A percentile compares a stretch with the other conserved stretches of the same genome.
These are phyloP conservation scores for Colletotrichum chrysophilum DNA, from an alignment of 2,329 filamentous ascomycete genomes.

Conservation along the genomic window DNA sequence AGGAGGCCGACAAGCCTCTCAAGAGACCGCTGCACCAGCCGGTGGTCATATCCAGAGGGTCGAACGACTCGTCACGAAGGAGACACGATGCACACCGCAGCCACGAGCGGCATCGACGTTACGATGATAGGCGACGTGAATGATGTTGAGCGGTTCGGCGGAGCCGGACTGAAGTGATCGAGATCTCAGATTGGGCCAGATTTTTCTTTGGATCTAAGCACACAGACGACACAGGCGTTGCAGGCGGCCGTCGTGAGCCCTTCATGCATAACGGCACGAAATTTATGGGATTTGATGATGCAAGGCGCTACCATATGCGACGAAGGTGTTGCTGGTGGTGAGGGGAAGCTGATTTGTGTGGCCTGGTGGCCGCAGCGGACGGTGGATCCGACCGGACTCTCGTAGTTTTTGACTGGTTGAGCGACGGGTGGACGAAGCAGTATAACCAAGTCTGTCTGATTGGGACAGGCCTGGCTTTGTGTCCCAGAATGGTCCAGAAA, in stretches of 20 bases:
- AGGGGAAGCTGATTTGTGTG: constrained; percentile 11
- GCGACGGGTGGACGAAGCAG: neutral
- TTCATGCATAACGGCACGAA: constrained; percentile 7
- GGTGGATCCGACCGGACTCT: constrained; percentile 7
- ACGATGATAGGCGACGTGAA: constrained; percentile 32
- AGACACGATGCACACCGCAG: constrained; percentile 37
- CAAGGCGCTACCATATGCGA: constrained; percentile 2
- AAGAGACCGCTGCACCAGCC: constrained; percentile 64
- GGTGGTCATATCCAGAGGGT: constrained; percentile 52
- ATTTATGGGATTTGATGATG: constrained; percentile 21
- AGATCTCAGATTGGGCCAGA: constrained; percentile 17
- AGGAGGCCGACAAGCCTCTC: constrained; percentile 52
- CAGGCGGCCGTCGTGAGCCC: neutral
- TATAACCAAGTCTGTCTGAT: constrained; percentile 4
- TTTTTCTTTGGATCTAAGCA: neutral
- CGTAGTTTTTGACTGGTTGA: constrained; percentile 11
- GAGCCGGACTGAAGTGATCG: neutral
- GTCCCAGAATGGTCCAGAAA: constrained; percentile 44
- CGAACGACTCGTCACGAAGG: constrained; percentile 37
- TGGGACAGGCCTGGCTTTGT: constrained; percentile 8
- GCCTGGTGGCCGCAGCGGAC: constrained; percentile 15
- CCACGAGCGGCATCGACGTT: constrained; percentile 28
- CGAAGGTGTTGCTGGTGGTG: neutral
- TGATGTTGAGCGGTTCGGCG: constrained; percentile 15
- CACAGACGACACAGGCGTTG: constrained; percentile 1